Conservation (phyloP, 1,284 basidiomycete genomes). For the Anthracocystis walkeri region DNA sequence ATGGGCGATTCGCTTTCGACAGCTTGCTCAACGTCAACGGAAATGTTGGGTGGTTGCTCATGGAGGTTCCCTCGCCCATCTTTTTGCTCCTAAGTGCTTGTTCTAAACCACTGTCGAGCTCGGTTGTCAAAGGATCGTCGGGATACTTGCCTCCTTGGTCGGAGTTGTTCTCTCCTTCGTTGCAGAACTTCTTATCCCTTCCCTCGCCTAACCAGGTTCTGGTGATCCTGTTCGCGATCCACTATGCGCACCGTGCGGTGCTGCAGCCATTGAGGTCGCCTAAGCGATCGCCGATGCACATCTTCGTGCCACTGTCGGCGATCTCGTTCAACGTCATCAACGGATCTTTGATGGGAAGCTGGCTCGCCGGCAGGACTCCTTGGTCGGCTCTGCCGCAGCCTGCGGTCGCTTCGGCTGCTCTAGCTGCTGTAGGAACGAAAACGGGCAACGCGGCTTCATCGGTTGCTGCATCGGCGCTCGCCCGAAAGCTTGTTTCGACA, state of each 20-base stretch:
- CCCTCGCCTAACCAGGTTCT: conserved; percentile 74
- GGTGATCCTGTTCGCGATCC: conserved; percentile 76
- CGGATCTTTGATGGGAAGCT: conserved; percentile 78
- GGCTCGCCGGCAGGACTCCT: conserved; percentile 67
- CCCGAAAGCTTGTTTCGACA: conserved; percentile 31
- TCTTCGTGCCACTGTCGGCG: conserved; percentile 76
- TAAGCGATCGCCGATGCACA: conserved; percentile 80
- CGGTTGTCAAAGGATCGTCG: conserved; percentile 23
- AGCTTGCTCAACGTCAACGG: conserved; percentile 64
- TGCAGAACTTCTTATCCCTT: conserved; percentile 65
- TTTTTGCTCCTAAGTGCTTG: conserved; percentile 70
- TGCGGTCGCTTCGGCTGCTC: conserved; percentile 67
- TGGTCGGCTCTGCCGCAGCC: conserved; percentile 46
- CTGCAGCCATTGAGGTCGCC: conserved; percentile 85
- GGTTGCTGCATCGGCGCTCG: conserved; percentile 21
- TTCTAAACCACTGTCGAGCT: conserved; percentile 72
- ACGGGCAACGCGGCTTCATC: conserved; percentile 10
- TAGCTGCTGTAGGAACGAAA: conserved; percentile 22
- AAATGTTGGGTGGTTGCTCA: conserved; percentile 80
- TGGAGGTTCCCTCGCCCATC: conserved; percentile 84
- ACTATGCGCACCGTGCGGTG: conserved; percentile 86
- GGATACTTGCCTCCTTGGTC: conserved; percentile 24
- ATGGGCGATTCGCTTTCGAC: conserved; percentile 77
- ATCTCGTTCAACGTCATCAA: conserved; percentile 80
- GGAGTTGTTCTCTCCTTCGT: conserved; percentile 60